Conservation (phyloP, 345 rosid species). For the Balakata baccata region DNA sequence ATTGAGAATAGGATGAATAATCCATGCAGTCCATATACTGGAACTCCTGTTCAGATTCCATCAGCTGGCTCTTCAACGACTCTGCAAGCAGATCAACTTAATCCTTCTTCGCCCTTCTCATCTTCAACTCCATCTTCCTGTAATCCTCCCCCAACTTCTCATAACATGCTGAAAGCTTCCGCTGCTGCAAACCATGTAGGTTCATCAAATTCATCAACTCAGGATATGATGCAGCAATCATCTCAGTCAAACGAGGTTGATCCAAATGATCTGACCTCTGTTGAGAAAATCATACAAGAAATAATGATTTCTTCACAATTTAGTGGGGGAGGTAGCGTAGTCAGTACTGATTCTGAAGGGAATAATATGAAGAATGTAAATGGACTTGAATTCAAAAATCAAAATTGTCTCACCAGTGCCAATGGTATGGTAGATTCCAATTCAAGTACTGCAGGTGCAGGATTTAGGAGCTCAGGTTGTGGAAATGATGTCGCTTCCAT, state of each 20-base stretch:
- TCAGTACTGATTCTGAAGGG: slow-evolving; percentile 48
- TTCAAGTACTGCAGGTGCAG: slow-evolving; percentile 38
- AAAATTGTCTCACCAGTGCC: slow-evolving; percentile 36
- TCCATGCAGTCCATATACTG: slow-evolving; percentile 69
- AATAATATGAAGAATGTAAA: slow-evolving; percentile 50
- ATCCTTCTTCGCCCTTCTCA: slow-evolving; percentile 56
- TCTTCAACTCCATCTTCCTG: slow-evolving; percentile 60
- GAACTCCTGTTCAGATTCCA: slow-evolving; percentile 60
- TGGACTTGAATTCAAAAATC: slow-evolving; percentile 42
- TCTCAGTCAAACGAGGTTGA: slow-evolving; percentile 51
- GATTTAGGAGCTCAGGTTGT: slow-evolving; percentile 44
- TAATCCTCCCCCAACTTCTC: slow-evolving; percentile 47
- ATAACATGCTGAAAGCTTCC: slow-evolving; percentile 33
- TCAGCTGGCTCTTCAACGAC: slow-evolving; percentile 73
- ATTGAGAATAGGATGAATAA: slow-evolving; percentile 66
- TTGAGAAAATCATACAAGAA: slow-evolving; percentile 77
- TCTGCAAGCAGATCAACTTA: slow-evolving; percentile 52
- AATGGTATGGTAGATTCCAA: slow-evolving; percentile 38
- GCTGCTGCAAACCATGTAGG: slow-evolving; percentile 46
- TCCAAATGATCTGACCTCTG: slow-evolving; percentile 63
- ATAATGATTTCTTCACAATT: slow-evolving; percentile 65
- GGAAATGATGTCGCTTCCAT: slow-evolving; percentile 54
- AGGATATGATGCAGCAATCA: slow-evolving; percentile 50
- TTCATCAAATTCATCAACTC: slow-evolving; percentile 56
- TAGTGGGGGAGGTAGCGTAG: slow-evolving; percentile 47